Percentiles rank a stretch among this genome's conserved stretches.
These are phyloP conservation scores for Rhodotorula sp. DNA, from an alignment of 1,284 basidiomycete species.

Conservation along the genomic window DNA sequence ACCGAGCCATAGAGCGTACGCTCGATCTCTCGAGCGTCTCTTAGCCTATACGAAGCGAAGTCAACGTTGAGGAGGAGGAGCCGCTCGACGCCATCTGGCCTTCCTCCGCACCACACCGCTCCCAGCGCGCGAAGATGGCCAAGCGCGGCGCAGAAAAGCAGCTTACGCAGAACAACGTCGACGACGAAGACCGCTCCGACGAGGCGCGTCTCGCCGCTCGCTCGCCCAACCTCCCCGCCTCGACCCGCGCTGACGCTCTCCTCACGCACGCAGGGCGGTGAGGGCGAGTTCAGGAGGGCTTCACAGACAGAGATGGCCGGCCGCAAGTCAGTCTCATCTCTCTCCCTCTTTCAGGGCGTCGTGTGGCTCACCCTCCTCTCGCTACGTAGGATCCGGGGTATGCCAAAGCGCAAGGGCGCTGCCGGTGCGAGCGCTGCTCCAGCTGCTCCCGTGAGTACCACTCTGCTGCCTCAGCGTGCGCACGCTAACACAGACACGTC, in stretches of 20 bases:
- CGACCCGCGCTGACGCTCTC: neutral
- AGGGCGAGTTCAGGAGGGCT: constrained; percentile 25
- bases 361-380: neutral
- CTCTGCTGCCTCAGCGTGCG: fast-evolving
- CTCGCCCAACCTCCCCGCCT: neutral
- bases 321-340: constrained; percentile 2
- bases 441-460: constrained; percentile 27
- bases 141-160: constrained; percentile 46
- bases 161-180: constrained; percentile 43
- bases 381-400: constrained; percentile 51
- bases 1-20: too few relatives aligned
- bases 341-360: neutral
- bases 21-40: too few relatives aligned
- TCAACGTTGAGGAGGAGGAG: neutral
- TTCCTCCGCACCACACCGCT: neutral
- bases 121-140: constrained; percentile 19
- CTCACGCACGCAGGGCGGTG: neutral
- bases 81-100: neutral
- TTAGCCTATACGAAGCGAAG: too few relatives aligned
- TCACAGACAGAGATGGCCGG: neutral
- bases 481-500: neutral
- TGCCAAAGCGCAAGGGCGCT: constrained; percentile 48
- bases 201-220: constrained; percentile 9
- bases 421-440: constrained; percentile 21
- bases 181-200: constrained; percentile 37